A percentile compares a stretch with the other conserved stretches of the same genome.
These are phyloP conservation scores for Platanus orientalis DNA, from an alignment of 164 flowering plant genomes.

Conservation along the genomic window DNA sequence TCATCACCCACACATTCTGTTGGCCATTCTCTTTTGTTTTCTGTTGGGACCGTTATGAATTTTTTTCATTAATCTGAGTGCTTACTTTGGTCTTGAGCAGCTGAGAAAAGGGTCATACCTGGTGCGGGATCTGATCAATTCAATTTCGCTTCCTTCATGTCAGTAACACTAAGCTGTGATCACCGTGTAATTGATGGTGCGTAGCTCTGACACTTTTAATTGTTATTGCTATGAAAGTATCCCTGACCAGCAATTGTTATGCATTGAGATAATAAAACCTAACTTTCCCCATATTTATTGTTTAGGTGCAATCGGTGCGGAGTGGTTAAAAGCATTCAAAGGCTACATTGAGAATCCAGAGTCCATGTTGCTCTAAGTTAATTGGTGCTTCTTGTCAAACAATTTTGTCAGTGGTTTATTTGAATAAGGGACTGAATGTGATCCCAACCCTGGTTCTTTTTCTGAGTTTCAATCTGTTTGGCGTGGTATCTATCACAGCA, in stretches of 20 bases:
- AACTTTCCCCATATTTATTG: slow-evolving; percentile 3
- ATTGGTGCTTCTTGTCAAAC: neutral
- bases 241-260: neutral
- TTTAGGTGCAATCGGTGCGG: slow-evolving; percentile 95
- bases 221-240: neutral
- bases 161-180: slow-evolving; percentile 92
- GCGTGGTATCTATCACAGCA: neutral
- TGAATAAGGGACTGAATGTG: slow-evolving; percentile 13
- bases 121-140: slow-evolving; percentile 55
- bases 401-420: slow-evolving; percentile 8
- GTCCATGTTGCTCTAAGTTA: slow-evolving; percentile 66
- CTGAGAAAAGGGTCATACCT: slow-evolving; percentile 67
- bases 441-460: neutral
- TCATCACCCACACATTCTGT: too few species aligned
- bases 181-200: slow-evolving; percentile 96
- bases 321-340: slow-evolving; percentile 88
- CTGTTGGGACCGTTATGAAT: neutral
- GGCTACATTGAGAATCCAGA: slow-evolving; percentile 89
- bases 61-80: neutral
- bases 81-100: slow-evolving; percentile 20
- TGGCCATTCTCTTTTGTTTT: neutral
- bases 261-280: neutral
- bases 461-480: neutral
- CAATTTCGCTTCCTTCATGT: slow-evolving; percentile 81
- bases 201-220: slow-evolving; percentile 7